phyloP scores from a whole-genome alignment of 148 eudicot species.

The Hydrangea macrophylla region DNA sequence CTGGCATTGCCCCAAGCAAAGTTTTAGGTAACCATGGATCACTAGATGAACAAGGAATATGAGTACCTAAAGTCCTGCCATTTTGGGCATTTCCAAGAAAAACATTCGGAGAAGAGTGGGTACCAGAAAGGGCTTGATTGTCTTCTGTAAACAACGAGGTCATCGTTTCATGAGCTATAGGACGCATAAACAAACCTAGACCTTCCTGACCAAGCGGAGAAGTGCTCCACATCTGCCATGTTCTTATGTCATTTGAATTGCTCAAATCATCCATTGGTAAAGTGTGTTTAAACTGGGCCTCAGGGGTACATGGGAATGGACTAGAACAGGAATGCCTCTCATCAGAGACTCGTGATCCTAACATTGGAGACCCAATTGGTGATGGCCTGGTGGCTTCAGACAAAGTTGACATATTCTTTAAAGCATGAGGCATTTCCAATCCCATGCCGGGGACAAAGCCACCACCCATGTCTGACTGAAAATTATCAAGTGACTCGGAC shows the following conservation, averaged over 20 bases:
- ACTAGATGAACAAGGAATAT: constrained; percentile 41
- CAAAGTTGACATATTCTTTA: constrained; percentile 36
- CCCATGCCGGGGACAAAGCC: constrained; percentile 47
- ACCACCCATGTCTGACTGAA: constrained; percentile 69
- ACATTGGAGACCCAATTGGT: constrained; percentile 90
- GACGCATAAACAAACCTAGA: constrained; percentile 47
- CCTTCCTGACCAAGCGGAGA: constrained; percentile 80
- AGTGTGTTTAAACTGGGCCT: constrained; percentile 44
- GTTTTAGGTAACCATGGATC: constrained; percentile 71
- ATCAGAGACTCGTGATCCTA: constrained; percentile 61
- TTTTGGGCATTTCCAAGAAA: constrained; percentile 42
- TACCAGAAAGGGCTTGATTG: constrained; percentile 44
- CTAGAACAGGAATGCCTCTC: constrained; percentile 49
- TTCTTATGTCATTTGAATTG: constrained; percentile 47
- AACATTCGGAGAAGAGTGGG: constrained; percentile 45
- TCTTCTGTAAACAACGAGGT: constrained; percentile 74
- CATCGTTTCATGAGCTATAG: constrained; percentile 59
- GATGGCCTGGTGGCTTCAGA: constrained; percentile 67
- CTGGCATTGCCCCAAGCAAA: constrained; percentile 38
- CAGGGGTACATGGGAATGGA: constrained; percentile 47
- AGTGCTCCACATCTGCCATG: constrained; percentile 93
- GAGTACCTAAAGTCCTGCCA: constrained; percentile 38
- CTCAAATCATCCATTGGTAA: constrained; percentile 33
- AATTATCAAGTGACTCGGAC: constrained; percentile 87
- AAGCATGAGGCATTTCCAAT: constrained; percentile 43